phyloP scores from a whole-genome alignment of 805 yeast species.

The Schizosaccharomyces japonicus region DNA sequence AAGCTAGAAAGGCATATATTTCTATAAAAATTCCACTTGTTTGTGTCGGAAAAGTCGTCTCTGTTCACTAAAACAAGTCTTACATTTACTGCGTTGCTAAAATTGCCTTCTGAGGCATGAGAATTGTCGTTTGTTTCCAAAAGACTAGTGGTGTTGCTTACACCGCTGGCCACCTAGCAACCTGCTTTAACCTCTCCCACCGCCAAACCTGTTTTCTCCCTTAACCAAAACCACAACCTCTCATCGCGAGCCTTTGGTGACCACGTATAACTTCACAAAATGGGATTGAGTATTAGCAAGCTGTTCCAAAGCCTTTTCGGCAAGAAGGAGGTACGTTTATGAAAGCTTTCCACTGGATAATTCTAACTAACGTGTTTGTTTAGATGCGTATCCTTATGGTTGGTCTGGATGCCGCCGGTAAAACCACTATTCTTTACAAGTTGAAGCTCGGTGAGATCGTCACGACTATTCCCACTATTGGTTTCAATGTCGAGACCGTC shows the following conservation, averaged over 20 bases:
- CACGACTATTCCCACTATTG: conserved; percentile 50
- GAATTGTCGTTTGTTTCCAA: too few relatives aligned
- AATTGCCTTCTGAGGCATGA: too few relatives aligned
- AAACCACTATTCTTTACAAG: conserved; percentile 86
- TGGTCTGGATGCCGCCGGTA: conserved; percentile 92
- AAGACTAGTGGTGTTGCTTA: too few relatives aligned
- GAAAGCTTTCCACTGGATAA: background rate
- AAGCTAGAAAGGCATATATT: too few relatives aligned
- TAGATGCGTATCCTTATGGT: conserved; percentile 89
- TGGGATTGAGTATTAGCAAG: conserved; percentile 92
- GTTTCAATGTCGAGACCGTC: conserved; percentile 70
- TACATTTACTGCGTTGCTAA: too few relatives aligned
- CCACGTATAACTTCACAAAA: conserved; percentile 17
- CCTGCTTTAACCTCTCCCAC: conserved; percentile 1
- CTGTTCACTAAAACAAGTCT: too few relatives aligned
- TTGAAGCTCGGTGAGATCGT: conserved; percentile 32
- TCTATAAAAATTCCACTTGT: too few relatives aligned
- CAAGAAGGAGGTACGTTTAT: conserved; percentile 38
- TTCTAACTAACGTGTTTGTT: background rate
- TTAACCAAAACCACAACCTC: background rate
- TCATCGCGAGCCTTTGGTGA: conserved; percentile 1
- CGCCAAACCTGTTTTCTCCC: background rate
- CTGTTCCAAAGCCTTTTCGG: conserved; percentile 87
- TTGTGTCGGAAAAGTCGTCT: too few relatives aligned
- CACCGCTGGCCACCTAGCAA: too few relatives aligned